phyloP scores from a whole-genome alignment of 2,329 filamentous ascomycete species.

The Hymenoscyphus occultus region DNA sequence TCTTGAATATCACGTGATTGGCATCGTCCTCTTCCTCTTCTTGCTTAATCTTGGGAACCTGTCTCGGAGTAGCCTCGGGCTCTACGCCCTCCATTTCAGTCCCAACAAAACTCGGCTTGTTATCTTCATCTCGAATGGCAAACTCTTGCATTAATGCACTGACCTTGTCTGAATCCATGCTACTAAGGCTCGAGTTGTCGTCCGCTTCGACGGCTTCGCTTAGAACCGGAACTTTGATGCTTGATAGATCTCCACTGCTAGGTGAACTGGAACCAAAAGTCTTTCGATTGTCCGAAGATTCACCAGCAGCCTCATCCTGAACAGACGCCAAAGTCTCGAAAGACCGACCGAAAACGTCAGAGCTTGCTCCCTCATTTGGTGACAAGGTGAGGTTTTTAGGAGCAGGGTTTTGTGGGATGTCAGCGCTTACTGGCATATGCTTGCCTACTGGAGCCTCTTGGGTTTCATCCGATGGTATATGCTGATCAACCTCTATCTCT shows the following conservation, averaged over 20 bases:
- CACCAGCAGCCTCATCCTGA: no score
- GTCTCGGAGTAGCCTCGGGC: background rate
- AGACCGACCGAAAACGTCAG: no score
- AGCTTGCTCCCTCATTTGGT: no score
- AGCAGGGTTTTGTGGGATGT: no score
- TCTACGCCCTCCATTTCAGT: background rate
- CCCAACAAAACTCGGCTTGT: background rate
- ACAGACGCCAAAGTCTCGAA: no score
- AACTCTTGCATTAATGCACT: background rate
- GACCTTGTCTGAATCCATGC: background rate
- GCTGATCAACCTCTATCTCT: no score
- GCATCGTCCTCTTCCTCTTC: background rate
- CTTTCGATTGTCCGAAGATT: no score
- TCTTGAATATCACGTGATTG: background rate
- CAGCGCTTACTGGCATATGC: no score
- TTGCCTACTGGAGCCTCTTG: no score
- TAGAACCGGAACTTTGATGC: background rate
- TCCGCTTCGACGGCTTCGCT: background rate
- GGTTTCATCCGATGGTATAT: no score
- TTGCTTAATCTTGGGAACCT: background rate
- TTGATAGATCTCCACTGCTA: background rate
- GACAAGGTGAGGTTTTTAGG: no score
- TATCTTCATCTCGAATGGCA: background rate
- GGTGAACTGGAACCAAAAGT: no score
- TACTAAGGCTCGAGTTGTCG: background rate